Percentiles rank a stretch among this genome's conserved stretches.
phyloP scores from a whole-genome alignment of 2,329 filamentous ascomycete genomes.

The Xylaria sp. region DNA sequence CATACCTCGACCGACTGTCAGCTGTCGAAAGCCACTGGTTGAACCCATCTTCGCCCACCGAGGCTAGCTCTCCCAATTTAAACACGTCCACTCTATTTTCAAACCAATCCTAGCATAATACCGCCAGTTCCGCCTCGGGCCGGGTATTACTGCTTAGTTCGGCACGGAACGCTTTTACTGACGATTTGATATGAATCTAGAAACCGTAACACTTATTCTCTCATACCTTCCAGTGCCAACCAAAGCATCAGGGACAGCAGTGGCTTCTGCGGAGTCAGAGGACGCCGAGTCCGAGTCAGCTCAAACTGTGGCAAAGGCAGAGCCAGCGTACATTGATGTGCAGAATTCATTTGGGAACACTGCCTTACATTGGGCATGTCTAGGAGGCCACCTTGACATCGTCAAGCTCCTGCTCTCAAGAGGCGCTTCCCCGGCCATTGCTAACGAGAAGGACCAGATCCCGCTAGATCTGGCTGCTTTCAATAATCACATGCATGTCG shows the following conservation, averaged over 20 bases:
- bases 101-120: neutral
- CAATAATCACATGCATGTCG: slow-evolving; percentile 73
- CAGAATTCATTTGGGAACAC: slow-evolving; percentile 89
- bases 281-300: slow-evolving; percentile 51
- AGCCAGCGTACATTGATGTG: slow-evolving; percentile 67
- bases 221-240: slow-evolving; percentile 38
- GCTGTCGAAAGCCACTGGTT: slow-evolving; percentile 5
- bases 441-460: slow-evolving; percentile 87
- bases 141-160: neutral
- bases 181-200: slow-evolving; percentile 37
- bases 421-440: slow-evolving; percentile 80
- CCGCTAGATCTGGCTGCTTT: slow-evolving; percentile 79
- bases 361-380: slow-evolving; percentile 89
- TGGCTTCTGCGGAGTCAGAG: slow-evolving; percentile 21
- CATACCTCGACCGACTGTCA: slow-evolving; percentile 12
- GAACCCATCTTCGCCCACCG: neutral
- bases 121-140: neutral
- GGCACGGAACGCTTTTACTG: slow-evolving; percentile 11
- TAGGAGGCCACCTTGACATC: slow-evolving; percentile 85
- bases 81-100: neutral
- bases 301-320: slow-evolving; percentile 54
- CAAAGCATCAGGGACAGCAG: slow-evolving; percentile 28
- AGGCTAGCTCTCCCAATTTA: neutral
- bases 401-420: slow-evolving; percentile 81
- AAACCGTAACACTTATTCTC: slow-evolving; percentile 55